Evolutionary conservation across 108 stramenopile genomes (phyloP), one percentile per base, ranked within the genome.

Genomic region (Nitzschia inconspicua): DNA sequence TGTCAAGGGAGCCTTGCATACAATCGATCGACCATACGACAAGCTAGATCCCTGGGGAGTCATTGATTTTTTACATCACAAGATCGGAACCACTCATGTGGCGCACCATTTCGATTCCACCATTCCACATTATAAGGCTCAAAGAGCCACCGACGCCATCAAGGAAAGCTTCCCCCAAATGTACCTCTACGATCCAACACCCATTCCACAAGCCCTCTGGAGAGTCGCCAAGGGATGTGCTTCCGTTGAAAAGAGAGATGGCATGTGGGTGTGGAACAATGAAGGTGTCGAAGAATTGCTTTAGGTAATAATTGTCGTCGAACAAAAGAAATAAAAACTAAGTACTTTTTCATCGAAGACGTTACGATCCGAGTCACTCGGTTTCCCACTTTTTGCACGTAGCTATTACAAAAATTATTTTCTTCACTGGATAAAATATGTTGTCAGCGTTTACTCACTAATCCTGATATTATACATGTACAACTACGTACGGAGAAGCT

Each of bases 31-130:
- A 11, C 89, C 96, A 19, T 97, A 94, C 76, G 84, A 91, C 73
- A 91, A 91, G 68, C 62, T 91, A 14, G 89, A 91, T 44, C 86
- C 86, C 16, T 91, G 78, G 79, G 91, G 91, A 27, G 53, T 75
- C 48, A 96, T 97, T 71, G 88, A 95, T 73, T 86, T 89, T 51
- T 76, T 96, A 47, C 97, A 98, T 68, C 98, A 96, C 84, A 79
- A 89, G 60, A 98, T 98, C 80, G 85, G 91, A 41, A 86, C 90
- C 36, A 97, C 96, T 3, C 98, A 98, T 72, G 98, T 98, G 9
- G 93, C 92, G 30, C 98, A 98, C 70, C 98, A 98, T 75, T 79
- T 96, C 35, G 96, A 96, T 71, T 89, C 84, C 48, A 85, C 80
- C 36, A 88, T 93, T 41, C 91, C 91, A 27, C 91, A 89, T 52